Conservation (phyloP, 2,329 filamentous ascomycete genomes). For the Scytalidium sp. region DNA sequence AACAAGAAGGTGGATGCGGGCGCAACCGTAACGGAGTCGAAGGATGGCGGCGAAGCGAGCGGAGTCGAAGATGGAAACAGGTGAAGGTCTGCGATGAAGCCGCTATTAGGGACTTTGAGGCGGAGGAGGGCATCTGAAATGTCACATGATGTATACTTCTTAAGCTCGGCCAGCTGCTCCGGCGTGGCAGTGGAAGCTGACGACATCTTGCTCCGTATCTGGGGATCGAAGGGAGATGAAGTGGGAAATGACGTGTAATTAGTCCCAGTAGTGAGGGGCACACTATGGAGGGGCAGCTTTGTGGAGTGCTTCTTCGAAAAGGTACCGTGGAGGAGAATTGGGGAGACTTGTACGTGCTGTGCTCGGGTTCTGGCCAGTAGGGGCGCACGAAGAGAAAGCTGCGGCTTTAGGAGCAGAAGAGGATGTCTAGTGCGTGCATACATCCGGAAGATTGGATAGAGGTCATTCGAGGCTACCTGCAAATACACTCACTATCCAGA, state of each 20-base stretch:
- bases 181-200: neutral
- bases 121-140: conserved; percentile 72
- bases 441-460: too few relatives aligned
- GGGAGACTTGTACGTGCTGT: neutral
- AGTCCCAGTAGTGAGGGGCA: neutral
- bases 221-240: neutral
- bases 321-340: neutral
- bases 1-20: conserved; percentile 63
- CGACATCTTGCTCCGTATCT: neutral
- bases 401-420: neutral
- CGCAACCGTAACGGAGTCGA: conserved; percentile 21
- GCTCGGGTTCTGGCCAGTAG: neutral
- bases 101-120: conserved; percentile 62
- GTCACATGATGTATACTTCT: conserved; percentile 48
- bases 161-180: conserved; percentile 12
- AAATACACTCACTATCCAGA: too few relatives aligned
- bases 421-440: neutral
- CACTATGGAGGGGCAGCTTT: neutral
- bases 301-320: neutral
- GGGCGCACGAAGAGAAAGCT: neutral
- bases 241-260: neutral
- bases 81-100: conserved; percentile 59
- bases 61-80: conserved; percentile 19
- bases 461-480: too few relatives aligned
- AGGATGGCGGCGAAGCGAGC: neutral